A percentile compares a stretch with the other conserved stretches of the same genome.
These are phyloP conservation scores for Talaromyces proteolyticus DNA, from an alignment of 495 filamentous ascomycete species.

Conservation along the genomic window DNA sequence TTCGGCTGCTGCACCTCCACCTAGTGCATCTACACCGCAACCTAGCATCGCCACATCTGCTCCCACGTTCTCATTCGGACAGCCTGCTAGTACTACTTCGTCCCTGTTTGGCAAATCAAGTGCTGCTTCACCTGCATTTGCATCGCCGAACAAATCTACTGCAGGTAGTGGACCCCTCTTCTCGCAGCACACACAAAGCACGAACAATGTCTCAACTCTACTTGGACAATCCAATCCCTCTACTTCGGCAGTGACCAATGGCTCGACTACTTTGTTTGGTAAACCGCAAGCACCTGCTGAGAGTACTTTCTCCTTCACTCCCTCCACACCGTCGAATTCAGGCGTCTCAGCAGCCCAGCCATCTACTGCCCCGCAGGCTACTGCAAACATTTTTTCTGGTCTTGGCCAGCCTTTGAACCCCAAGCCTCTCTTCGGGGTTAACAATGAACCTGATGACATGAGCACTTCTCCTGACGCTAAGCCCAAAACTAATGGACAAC, in stretches of 20 bases:
- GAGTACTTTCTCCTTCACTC: not conserved
- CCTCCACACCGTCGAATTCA: not conserved
- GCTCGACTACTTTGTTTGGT: not conserved
- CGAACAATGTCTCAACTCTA: not conserved
- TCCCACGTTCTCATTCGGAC: not conserved
- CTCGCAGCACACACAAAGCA: too few relatives aligned
- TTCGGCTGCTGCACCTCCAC: conserved; percentile 14
- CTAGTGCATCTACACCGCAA: not conserved
- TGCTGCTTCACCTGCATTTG: not conserved
- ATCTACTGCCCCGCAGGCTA: too few relatives aligned
- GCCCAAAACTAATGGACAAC: conserved; percentile 11
- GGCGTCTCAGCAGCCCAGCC: not conserved
- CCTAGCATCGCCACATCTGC: too few relatives aligned
- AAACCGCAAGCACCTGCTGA: too few relatives aligned
- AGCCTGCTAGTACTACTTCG: not conserved
- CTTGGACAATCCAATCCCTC: not conserved
- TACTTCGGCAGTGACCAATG: not conserved
- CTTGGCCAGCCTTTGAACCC: not conserved
- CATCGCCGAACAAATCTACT: not conserved
- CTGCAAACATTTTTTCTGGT: not conserved
- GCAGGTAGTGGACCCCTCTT: too few relatives aligned
- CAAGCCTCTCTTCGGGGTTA: conserved; percentile 2
- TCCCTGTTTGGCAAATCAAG: conserved; percentile 16
- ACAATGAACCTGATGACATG: conserved; percentile 26
- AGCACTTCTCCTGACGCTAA: conserved; percentile 38